These are phyloP conservation scores for Penicillium steckii DNA, from an alignment of 495 filamentous ascomycete species.

Conservation along the genomic window DNA sequence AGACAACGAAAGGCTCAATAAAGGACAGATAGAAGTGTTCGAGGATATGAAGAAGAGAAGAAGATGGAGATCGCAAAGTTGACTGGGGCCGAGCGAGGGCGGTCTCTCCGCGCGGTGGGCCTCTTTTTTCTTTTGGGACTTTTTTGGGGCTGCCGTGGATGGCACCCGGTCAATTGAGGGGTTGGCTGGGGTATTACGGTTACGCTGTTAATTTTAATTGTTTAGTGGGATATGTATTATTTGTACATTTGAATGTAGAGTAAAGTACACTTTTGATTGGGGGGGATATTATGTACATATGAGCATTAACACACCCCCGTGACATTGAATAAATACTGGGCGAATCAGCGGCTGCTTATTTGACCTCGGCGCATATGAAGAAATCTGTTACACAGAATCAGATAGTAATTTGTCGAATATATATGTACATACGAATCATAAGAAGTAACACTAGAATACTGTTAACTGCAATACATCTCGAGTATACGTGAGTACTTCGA, in stretches of 20 bases:
- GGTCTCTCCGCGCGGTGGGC: slow-evolving; percentile 17
- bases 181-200: neutral
- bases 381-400: neutral
- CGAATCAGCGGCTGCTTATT: slow-evolving; percentile 34
- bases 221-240: too few relatives aligned
- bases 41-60: slow-evolving; percentile 5
- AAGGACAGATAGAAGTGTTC: slow-evolving; percentile 10
- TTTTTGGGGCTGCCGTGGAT: slow-evolving; percentile 24
- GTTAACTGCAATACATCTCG: neutral
- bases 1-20: slow-evolving; percentile 4
- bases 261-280: neutral
- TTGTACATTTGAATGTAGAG: neutral
- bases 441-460: neutral
- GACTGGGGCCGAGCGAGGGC: slow-evolving; percentile 16
- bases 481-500: too few relatives aligned
- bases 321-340: neutral
- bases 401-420: neutral
- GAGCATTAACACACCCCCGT: neutral
- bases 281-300: too few relatives aligned
- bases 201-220: neutral
- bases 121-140: too few relatives aligned
- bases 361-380: slow-evolving; percentile 15
- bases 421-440: neutral
- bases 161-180: slow-evolving; percentile 15
- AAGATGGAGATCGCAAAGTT: slow-evolving; percentile 4